Base-by-base conservation (phyloP, 2,329 filamentous ascomycete species). In the Cadophora luteo-olivacea region DNA sequence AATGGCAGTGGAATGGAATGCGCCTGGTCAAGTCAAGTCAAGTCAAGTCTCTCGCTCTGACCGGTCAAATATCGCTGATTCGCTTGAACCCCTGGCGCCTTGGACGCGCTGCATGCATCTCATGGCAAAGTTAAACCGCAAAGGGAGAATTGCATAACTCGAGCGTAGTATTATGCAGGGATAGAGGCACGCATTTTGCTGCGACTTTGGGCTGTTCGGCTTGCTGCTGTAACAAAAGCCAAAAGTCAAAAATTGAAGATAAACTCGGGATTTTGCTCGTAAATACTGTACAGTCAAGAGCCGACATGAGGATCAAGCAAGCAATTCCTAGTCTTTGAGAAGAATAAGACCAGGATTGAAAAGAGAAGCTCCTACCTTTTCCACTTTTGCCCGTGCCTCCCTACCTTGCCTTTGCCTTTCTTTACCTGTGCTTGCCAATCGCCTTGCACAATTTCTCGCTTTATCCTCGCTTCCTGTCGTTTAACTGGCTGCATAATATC, bases 91-190 rank as follows among this genome's bases (percentile, higher is more conserved):
- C 29, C 36, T 24, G 52, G 38, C 22, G n/a, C 19, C 38, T 24
- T 41, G 62, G 51, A 45, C 5, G 33, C 29, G 29, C 29, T 29
- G 29, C 29, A n/a, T n/a, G n/a, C n/a, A n/a, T n/a, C 57, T 7
- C 63, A 65, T 66, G 64, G 64, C 36, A 60, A 65, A 57, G 62
- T 48, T 66, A 33, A 51, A 62, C 36, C 41, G 45, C 41, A 45
- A 45, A 48, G 38, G 41, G 52, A 45, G 49, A 38, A 51, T 51
- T 52, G 62, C 64, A 66, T 61, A 66, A 66, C 33, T 60, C 29
- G 29, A 8, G 29, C 41, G 52, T 33, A 19, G 55, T 38, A 24
- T 66, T 61, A 49, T 66, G 64, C 64, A 66, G 60, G 45, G 38
- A 62, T 62, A 33, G 2, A 14, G 29, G 41, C 22, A 29, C 25